Evolutionary conservation across 441 rosid species (phyloP), one percentile per base, ranked within the genome.

Genomic region (Jatropha podagrica): DNA sequence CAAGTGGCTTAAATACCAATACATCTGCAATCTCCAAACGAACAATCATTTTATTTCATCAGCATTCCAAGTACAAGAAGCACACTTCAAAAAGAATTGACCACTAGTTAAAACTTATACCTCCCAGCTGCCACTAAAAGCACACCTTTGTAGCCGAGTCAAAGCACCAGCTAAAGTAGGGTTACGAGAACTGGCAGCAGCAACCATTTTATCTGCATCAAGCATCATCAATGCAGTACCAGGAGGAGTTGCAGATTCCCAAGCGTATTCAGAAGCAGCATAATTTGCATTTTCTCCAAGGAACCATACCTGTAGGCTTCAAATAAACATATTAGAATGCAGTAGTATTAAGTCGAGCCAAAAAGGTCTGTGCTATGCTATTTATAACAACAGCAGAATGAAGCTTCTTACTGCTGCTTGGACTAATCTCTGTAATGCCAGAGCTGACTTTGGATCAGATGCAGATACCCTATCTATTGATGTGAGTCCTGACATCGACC

Each of bases 121-220:
- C 99, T 96, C 99, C 99, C 99, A 96, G 87, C 98, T 94, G 81
- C 99, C 98, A 79, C 98, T 92, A 81, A 96, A 94, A 51, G 99
- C 99, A 88, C 99, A 96, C 83, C 98, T 93, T 86, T 96, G 99
- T 78, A 96, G 92, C 73, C 98, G 90, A 85, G 98, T 96, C 90
- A 94, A 85, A 66, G 99, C 98, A 82, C 99, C 92, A 80, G 96
- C 99, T 65, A 96, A 88, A 74, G 99, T 96, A 80, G 98, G 99
- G 77, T 96, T 96, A 79, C 99, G 98, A 72, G 99, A 96, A 85
- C 96, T 93, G 68, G 99, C 99, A 76, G 99, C 98, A 81, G 99
- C 97, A 84, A 96, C 99, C 99, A 96, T 96, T 89, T 96, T 96
- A 87, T 96, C 99, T 17, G 96, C 92, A 89, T 96, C 99, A 81